Conservation (phyloP, 345 rosid genomes). For the Heritiera fomes region DNA sequence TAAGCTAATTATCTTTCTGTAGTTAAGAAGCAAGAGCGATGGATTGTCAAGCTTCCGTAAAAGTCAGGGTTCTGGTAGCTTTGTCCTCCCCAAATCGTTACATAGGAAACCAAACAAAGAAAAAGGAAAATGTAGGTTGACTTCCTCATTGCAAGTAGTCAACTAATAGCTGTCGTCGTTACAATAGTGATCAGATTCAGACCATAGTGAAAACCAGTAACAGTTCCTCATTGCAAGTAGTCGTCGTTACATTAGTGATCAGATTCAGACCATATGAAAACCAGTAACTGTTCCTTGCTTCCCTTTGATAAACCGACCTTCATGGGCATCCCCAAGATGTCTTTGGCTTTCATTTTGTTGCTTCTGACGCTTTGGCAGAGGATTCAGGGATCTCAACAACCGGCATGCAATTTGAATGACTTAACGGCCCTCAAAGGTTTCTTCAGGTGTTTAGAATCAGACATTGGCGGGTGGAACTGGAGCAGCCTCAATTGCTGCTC, state of each 20-base stretch:
- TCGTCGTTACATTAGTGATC: neutral
- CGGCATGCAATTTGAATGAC: conserved; percentile 23
- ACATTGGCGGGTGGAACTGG: conserved; percentile 23
- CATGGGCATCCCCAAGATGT: neutral
- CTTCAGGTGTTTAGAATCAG: conserved; percentile 2
- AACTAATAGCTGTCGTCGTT: neutral
- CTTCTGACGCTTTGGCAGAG: conserved; percentile 12
- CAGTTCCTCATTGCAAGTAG: neutral
- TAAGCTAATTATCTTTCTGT: neutral
- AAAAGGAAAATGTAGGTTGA: neutral
- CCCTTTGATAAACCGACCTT: neutral
- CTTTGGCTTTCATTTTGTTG: neutral
- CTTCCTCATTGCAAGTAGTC: neutral
- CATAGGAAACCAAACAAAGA: neutral
- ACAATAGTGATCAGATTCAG: neutral
- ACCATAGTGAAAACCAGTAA: too few relatives aligned
- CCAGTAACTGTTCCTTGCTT: too few relatives aligned
- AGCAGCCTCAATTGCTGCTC: conserved; percentile 30
- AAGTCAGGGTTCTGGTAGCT: neutral
- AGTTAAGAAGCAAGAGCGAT: neutral
- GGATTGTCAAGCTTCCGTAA: too few relatives aligned
- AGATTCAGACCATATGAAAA: neutral
- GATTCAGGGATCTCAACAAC: conserved; percentile 15
- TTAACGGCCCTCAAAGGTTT: conserved; percentile 23
- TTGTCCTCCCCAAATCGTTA: neutral